Percentiles rank a stretch among this genome's conserved stretches.
These are phyloP conservation scores for Allium fistulosum DNA, from an alignment of 106 monocot genomes.

Conservation along the genomic window DNA sequence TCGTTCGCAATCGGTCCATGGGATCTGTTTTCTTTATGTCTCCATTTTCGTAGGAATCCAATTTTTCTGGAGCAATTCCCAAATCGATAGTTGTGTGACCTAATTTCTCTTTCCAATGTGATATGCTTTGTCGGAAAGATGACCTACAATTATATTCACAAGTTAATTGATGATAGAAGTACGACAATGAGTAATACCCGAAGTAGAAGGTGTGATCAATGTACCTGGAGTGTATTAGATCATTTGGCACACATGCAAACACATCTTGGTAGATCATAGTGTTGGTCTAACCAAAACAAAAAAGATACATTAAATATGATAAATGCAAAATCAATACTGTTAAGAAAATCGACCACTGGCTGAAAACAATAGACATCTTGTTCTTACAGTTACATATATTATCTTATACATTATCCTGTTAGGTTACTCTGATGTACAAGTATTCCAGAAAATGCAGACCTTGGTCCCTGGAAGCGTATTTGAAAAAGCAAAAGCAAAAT, in stretches of 20 bases:
- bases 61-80: conserved; percentile 68
- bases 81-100: conserved; percentile 86
- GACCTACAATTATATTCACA: conserved; percentile 16
- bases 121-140: conserved; percentile 51
- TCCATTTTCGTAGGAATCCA: conserved; percentile 59
- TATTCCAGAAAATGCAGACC: too few species aligned
- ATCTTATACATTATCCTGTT: too few species aligned
- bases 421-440: too few species aligned
- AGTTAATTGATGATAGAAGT: neutral
- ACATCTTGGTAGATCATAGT: conserved; percentile 89
- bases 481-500: too few species aligned
- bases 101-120: conserved; percentile 83
- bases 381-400: too few species aligned
- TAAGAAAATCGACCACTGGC: too few species aligned
- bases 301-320: neutral
- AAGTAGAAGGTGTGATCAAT: neutral
- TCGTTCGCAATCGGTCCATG: conserved; percentile 48
- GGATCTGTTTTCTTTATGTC: conserved; percentile 40
- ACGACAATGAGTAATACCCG: neutral
- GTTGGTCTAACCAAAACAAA: conserved; percentile 36
- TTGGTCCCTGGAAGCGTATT: too few species aligned
- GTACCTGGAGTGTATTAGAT: conserved; percentile 93
- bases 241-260: conserved; percentile 92
- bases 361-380: too few species aligned
- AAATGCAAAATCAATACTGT: too few species aligned